A percentile compares a stretch with the other conserved stretches of the same genome.
These are phyloP conservation scores for Fusarium marasasianum DNA, from an alignment of 2,329 filamentous ascomycete genomes.

Conservation along the genomic window DNA sequence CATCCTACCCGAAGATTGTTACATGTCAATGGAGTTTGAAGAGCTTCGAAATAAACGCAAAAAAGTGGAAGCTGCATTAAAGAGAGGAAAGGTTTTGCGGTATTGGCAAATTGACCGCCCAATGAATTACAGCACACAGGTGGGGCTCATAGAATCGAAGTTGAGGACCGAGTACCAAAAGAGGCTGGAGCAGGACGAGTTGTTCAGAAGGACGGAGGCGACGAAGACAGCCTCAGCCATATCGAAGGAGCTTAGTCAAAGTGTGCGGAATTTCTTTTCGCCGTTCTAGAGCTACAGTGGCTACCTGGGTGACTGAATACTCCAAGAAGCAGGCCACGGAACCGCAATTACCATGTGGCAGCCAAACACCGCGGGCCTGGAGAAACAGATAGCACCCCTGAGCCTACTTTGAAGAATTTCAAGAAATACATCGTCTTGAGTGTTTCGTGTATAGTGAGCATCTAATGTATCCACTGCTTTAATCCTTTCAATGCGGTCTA, in stretches of 20 bases:
- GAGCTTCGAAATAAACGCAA: background rate
- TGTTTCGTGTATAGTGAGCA: background rate
- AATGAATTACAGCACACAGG: too few species aligned
- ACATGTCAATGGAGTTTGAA: background rate
- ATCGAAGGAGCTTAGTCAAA: too few species aligned
- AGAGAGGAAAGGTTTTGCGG: too few species aligned
- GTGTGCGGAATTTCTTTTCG: too few species aligned
- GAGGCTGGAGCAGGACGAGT: rapidly evolving
- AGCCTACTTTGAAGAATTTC: background rate
- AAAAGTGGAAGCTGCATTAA: background rate
- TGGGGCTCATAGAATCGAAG: background rate
- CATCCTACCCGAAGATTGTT: background rate
- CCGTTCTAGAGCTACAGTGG: too few species aligned
- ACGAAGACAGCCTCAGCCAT: background rate
- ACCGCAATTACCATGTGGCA: background rate
- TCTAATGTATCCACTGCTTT: background rate
- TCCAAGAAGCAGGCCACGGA: background rate
- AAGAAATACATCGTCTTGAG: background rate
- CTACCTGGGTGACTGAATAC: rapidly evolving
- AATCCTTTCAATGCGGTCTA: background rate
- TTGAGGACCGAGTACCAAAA: rapidly evolving
- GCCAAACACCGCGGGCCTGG: rapidly evolving
- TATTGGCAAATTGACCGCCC: background rate
- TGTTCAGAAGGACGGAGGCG: background rate
- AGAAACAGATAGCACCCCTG: background rate